Conservation (phyloP, 116 monocot species). For the Papilionanthe hybrid region DNA sequence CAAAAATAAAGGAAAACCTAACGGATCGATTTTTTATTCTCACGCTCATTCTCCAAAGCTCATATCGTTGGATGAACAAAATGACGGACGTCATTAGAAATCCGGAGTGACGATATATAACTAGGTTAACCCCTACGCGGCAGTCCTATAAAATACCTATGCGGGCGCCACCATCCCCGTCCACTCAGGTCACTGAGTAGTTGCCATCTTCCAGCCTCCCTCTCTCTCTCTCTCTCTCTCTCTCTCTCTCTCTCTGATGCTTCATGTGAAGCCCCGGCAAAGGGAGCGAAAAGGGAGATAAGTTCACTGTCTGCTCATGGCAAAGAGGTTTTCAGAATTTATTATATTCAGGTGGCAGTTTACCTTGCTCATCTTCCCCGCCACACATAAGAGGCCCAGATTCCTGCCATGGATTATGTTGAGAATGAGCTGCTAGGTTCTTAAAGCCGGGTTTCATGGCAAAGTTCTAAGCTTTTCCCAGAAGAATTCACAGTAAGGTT, state of each 20-base stretch:
- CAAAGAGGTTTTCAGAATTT: not conserved
- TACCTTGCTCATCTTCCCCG: not conserved
- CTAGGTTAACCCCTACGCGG: not conserved
- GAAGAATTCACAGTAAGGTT: not conserved
- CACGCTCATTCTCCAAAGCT: not conserved
- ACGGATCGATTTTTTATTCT: not conserved
- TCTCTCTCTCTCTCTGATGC: not conserved
- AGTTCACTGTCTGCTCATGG: not conserved
- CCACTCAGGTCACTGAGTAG: not conserved
- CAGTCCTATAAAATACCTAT: not conserved
- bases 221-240: not conserved
- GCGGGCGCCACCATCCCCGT: not conserved
- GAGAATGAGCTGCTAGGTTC: not conserved
- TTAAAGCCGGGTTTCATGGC: not conserved
- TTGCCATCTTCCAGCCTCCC: not conserved
- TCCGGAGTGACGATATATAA: not conserved
- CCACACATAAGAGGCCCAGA: not conserved
- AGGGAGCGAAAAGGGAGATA: slow-evolving; percentile 1
- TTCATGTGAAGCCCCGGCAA: slow-evolving; percentile 6
- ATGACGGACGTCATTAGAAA: not conserved
- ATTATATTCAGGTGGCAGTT: not conserved
- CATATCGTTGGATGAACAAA: not conserved
- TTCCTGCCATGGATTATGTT: not conserved
- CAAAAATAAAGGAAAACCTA: not conserved
- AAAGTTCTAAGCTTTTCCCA: not conserved